phyloP scores from a whole-genome alignment of 257 asterid genomes.

The Plantago elongata region DNA sequence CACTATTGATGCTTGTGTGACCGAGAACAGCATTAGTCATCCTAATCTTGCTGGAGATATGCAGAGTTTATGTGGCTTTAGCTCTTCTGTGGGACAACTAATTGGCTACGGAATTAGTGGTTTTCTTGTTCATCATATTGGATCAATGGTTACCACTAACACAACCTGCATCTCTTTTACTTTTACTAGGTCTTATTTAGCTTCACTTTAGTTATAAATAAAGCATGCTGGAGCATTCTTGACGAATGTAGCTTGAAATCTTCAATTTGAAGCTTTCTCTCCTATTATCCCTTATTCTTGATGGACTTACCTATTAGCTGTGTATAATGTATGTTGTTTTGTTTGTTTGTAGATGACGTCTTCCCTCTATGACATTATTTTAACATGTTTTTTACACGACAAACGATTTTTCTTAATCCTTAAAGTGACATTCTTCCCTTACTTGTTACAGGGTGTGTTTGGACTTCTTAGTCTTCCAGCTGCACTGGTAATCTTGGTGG shows the following conservation, averaged over 20 bases:
- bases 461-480: constrained; percentile 57
- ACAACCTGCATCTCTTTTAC: background rate
- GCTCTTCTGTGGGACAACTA: constrained; percentile 78
- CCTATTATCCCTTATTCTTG: too few species aligned
- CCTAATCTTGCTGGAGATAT: constrained; percentile 91
- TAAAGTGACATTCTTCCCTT: too few species aligned
- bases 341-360: too few species aligned
- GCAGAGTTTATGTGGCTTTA: constrained; percentile 84
- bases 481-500: constrained; percentile 47
- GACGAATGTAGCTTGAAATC: background rate
- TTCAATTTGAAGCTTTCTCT: too few species aligned
- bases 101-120: constrained; percentile 72
- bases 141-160: constrained; percentile 52
- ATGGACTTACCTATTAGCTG: too few species aligned
- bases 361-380: too few species aligned
- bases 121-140: constrained; percentile 60
- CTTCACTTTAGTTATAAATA: background rate
- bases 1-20: constrained; percentile 91
- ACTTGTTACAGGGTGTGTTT: constrained; percentile 37
- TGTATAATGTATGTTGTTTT: too few species aligned
- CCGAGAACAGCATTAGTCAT: constrained; percentile 73
- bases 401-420: too few species aligned
- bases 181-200: background rate
- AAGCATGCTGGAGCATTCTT: background rate
- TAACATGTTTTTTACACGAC: too few species aligned